phyloP scores from a whole-genome alignment of 768 basidiomycete genomes.

The Suillus weaverae region DNA sequence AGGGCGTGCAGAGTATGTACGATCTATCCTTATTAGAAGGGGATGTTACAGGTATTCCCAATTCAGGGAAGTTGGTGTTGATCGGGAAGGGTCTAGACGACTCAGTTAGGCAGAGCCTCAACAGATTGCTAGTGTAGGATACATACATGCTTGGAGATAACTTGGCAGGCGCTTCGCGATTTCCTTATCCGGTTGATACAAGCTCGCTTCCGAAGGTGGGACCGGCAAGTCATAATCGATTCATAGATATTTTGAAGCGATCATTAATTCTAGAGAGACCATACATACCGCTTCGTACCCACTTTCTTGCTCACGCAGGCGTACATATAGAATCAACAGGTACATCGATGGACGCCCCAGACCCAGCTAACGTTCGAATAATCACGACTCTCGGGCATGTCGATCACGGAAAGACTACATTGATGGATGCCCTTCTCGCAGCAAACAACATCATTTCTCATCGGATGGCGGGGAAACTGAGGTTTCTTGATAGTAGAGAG shows the following conservation, averaged over 20 bases:
- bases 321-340: background rate
- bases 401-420: conserved; percentile 95
- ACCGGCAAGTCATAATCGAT: background rate
- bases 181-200: background rate
- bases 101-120: conserved; percentile 54
- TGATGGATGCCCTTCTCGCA: conserved; percentile 93
- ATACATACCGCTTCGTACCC: background rate
- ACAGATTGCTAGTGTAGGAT: conserved; percentile 20
- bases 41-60: conserved; percentile 48
- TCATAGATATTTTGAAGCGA: background rate
- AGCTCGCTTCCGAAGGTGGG: conserved; percentile 5
- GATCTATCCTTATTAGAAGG: conserved; percentile 60
- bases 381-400: conserved; percentile 89
- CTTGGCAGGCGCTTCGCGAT: background rate
- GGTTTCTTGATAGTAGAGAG: conserved; percentile 93
- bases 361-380: conserved; percentile 60
- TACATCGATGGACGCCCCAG: conserved; percentile 18
- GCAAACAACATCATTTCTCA: conserved; percentile 97
- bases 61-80: conserved; percentile 78
- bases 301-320: background rate
- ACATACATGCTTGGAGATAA: background rate
- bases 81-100: conserved; percentile 80
- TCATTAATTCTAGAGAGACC: background rate
- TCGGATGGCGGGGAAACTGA: conserved; percentile 92
- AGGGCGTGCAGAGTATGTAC: conserved; percentile 90